phyloP scores from a whole-genome alignment of 768 basidiomycete species.

The Suillus plorans region DNA sequence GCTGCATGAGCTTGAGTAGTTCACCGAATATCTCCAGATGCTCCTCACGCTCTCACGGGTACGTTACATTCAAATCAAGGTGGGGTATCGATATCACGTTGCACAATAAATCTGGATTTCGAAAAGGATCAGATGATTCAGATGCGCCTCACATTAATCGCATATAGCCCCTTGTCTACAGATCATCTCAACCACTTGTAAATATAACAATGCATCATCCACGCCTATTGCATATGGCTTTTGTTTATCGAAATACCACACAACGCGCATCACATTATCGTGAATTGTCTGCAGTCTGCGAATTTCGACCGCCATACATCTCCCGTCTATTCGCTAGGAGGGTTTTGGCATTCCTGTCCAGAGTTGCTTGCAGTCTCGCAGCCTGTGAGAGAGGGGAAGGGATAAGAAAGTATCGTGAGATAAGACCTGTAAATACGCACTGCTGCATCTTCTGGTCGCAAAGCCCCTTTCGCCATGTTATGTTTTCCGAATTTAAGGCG shows the following conservation, averaged over 20 bases:
- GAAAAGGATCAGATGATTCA: too few species aligned
- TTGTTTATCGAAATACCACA: conserved; percentile 13
- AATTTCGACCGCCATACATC: conserved; percentile 18
- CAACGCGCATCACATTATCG: conserved; percentile 12
- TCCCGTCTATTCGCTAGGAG: conserved; percentile 28
- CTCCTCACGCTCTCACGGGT: background rate
- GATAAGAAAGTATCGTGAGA: background rate
- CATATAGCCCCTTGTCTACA: background rate
- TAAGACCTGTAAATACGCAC: conserved; percentile 41
- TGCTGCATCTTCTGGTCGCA: conserved; percentile 81
- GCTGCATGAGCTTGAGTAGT: background rate
- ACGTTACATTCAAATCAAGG: background rate
- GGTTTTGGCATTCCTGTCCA: conserved; percentile 45
- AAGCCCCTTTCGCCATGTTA: conserved; percentile 86
- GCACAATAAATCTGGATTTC: too few species aligned
- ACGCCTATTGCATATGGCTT: conserved; percentile 19
- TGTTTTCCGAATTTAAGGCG: conserved; percentile 69
- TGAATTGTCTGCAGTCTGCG: conserved; percentile 20
- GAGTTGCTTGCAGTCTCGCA: conserved; percentile 61
- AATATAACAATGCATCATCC: conserved; percentile 17
- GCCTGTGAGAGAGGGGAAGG: conserved; percentile 45
- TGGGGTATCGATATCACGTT: too few species aligned
- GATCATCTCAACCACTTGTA: conserved; percentile 9
- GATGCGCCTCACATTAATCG: background rate
- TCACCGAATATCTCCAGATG: background rate